Conservation (phyloP, 2,329 filamentous ascomycete genomes). For the Ceratocystis cacaofunesta region DNA sequence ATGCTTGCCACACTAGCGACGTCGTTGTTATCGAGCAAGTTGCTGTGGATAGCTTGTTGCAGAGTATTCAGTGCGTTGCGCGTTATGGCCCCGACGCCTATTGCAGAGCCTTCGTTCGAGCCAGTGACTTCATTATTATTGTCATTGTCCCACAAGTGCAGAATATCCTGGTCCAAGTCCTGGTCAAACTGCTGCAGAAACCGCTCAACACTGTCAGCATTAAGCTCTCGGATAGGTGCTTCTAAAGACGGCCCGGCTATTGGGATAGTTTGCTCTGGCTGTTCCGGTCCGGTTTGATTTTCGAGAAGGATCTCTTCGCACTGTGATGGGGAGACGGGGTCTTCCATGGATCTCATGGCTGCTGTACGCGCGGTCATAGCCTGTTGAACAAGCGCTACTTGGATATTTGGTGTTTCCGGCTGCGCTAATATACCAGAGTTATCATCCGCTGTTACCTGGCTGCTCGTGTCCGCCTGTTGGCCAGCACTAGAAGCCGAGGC, state of each 20-base stretch:
- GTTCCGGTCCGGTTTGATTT: no score
- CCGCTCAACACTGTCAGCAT: slow-evolving; percentile 15
- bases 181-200: slow-evolving; percentile 22
- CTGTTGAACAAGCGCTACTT: slow-evolving; percentile 21
- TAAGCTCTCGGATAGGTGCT: slow-evolving; percentile 14
- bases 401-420: slow-evolving; percentile 17
- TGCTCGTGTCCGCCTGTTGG: background rate
- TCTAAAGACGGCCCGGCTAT: background rate
- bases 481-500: background rate
- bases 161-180: slow-evolving; percentile 40
- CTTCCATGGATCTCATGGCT: background rate
- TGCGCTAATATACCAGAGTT: background rate
- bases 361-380: slow-evolving; percentile 14
- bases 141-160: slow-evolving; percentile 42
- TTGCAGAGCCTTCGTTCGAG: slow-evolving; percentile 31
- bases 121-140: slow-evolving; percentile 18
- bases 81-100: slow-evolving; percentile 9
- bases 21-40: slow-evolving; percentile 14
- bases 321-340: background rate
- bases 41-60: slow-evolving; percentile 15
- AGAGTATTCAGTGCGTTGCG: slow-evolving; percentile 12
- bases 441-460: background rate
- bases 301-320: background rate
- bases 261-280: background rate
- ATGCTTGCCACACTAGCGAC: slow-evolving; percentile 13